phyloP scores from a whole-genome alignment of 805 yeast genomes.

The Spathaspora girioi region DNA sequence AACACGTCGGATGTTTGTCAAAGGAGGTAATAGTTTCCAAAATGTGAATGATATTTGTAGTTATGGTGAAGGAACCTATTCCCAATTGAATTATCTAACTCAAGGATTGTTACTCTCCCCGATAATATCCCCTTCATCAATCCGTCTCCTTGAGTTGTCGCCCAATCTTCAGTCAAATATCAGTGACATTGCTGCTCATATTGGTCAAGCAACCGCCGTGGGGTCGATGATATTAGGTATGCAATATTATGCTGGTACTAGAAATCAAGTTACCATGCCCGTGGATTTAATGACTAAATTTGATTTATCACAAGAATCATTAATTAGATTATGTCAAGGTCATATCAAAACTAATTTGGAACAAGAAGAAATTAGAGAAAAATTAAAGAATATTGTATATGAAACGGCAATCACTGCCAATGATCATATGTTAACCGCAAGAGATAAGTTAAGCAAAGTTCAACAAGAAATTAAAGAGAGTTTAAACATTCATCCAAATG shows the following conservation, averaged over 20 bases:
- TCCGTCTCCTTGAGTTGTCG: constrained; percentile 45
- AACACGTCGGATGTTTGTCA: constrained; percentile 52
- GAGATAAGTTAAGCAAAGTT: constrained; percentile 45
- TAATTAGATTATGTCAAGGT: constrained; percentile 48
- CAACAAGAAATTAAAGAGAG: constrained; percentile 31
- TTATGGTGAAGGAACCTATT: constrained; percentile 75
- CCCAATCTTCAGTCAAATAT: constrained; percentile 39
- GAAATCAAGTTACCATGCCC: constrained; percentile 59
- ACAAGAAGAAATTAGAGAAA: constrained; percentile 22
- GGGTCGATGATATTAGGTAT: constrained; percentile 62
- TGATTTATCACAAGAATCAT: constrained; percentile 59
- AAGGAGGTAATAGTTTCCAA: constrained; percentile 36
- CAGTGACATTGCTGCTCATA: constrained; percentile 68
- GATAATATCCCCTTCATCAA: constrained; percentile 52
- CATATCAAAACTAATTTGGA: constrained; percentile 27
- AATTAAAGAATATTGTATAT: constrained; percentile 56
- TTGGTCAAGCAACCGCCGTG: constrained; percentile 78
- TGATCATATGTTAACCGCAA: constrained; percentile 72
- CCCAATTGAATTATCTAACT: constrained; percentile 67
- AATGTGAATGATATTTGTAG: constrained; percentile 59
- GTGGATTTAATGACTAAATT: constrained; percentile 51
- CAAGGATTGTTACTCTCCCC: constrained; percentile 60
- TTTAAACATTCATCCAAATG: constrained; percentile 19
- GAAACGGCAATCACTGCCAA: constrained; percentile 74
- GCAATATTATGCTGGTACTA: constrained; percentile 49